Base-by-base conservation (phyloP, 768 basidiomycete genomes). In the Tylopilus sp. region DNA sequence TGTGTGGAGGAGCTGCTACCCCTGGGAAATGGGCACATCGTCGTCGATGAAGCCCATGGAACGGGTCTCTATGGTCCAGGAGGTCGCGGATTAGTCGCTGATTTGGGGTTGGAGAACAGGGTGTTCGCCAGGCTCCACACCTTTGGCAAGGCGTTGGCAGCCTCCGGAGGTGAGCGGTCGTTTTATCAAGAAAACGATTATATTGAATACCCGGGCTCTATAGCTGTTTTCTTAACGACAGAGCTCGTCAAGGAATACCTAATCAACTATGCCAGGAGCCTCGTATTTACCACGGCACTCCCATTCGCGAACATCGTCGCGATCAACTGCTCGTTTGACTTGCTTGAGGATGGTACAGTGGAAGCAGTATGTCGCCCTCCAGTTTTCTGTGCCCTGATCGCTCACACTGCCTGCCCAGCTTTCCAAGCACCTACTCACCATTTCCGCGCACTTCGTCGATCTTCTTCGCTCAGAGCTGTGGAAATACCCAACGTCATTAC, bases 1-100 rank as follows among this genome's bases (percentile, higher is more conserved):
- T 60, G 78, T 3, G 60, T 92, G 40, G 82, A 91, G 23, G 73
- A 78, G 36, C 54, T 78, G 12, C 78, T 92, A 38, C 86, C 86
- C 1, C 48, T 58, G 17, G 77, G 78, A 3, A 88, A 88, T 62
- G 83, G 75, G 22, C 82, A 88, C 65, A 69, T 97, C 12, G 68
- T 97, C 15, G 85, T 98, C 0, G 95, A 98, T 53, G 95, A 97
- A 65, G 95, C 95, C 0, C 95, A 98, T 68, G 81, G 93, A 4
- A 97, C 92, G 0, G 94, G 95, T 0, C 73, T 98, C 8, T 95
- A 93, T 67, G 94, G 95, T 0, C 76, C 81, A 0, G 71, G 80
- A 31, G 94, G 92, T 0, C 73, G 81, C 36, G 94, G 95, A 0
- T 67, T 92, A 3, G 88, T 90, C 4, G 79, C 79, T 3, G 69